A percentile compares a stretch with the other conserved stretches of the same genome.
Conservation (phyloP, 495 filamentous ascomycete genomes). For the Penicillium simplicissimum region DNA sequence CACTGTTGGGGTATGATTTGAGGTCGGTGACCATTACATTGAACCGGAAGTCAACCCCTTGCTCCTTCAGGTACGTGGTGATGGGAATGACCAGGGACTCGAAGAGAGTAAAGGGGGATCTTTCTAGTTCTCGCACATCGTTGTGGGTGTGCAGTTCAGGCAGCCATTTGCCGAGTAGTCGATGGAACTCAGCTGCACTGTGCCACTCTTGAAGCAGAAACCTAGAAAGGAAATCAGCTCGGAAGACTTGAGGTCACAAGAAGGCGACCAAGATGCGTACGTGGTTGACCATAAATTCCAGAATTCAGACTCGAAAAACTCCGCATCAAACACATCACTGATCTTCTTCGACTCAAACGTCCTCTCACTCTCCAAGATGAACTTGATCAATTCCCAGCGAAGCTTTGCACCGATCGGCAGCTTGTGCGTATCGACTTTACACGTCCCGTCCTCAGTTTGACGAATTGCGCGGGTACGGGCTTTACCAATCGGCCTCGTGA, state of each 20-base stretch:
- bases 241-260: background rate
- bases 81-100: constrained; percentile 9
- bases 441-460: background rate
- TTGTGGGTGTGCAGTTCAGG: background rate
- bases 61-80: background rate
- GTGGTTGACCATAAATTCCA: background rate
- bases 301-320: background rate
- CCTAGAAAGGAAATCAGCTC: constrained; percentile 3
- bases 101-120: background rate
- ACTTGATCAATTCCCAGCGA: background rate
- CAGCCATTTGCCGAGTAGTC: background rate
- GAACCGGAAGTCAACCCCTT: constrained; percentile 10
- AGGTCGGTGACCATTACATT: constrained; percentile 5
- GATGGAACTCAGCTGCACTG: constrained; percentile 23
- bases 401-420: background rate
- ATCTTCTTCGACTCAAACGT: background rate
- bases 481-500: background rate
- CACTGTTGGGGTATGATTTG: background rate
- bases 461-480: background rate
- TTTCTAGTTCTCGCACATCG: background rate
- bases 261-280: background rate
- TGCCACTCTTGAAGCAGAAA: constrained; percentile 42
- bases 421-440: background rate
- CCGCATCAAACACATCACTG: background rate
- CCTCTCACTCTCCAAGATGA: background rate